Evolutionary conservation across 2,329 filamentous ascomycete genomes (phyloP).

Genomic region (Claviceps quebecensis): DNA sequence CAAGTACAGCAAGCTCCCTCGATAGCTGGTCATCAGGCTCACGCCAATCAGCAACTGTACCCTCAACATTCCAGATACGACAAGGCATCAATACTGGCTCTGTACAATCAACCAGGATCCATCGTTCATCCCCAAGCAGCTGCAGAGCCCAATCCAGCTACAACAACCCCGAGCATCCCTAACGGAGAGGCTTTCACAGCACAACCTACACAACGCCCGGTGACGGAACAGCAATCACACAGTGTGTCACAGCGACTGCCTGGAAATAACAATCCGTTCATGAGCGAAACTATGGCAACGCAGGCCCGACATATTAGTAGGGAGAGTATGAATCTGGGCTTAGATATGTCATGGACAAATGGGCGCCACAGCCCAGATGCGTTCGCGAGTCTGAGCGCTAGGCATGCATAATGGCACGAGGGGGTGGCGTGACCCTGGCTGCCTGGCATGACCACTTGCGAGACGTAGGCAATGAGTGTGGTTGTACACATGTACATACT

Average conservation of each 20-base stretch:
- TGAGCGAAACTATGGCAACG: constrained; percentile 18
- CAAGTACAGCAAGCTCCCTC: constrained; percentile 8
- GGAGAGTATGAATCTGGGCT: constrained; percentile 55
- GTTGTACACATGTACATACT: background rate
- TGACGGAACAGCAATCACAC: constrained; percentile 13
- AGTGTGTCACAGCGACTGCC: constrained; percentile 21
- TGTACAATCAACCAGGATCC: constrained; percentile 51
- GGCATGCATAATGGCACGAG: constrained; percentile 26
- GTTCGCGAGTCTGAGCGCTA: constrained; percentile 60
- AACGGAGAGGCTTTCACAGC: constrained; percentile 15
- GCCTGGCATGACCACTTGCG: background rate
- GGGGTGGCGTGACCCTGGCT: background rate
- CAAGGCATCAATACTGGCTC: constrained; percentile 60
- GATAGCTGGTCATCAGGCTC: constrained; percentile 12
- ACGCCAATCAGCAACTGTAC: constrained; percentile 19
- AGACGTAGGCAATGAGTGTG: background rate
- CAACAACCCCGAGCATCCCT: constrained; percentile 15
- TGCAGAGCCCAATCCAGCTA: constrained; percentile 15
- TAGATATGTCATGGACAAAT: constrained; percentile 50
- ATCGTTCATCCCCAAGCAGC: constrained; percentile 26
- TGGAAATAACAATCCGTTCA: constrained; percentile 45
- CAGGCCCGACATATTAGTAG: constrained; percentile 34
- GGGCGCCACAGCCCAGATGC: constrained; percentile 69
- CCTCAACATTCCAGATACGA: constrained; percentile 40
- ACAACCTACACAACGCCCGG: constrained; percentile 15